Evolutionary conservation across 2,329 filamentous ascomycete species (phyloP).

Genomic region (Pseudomassariella vexata): DNA sequence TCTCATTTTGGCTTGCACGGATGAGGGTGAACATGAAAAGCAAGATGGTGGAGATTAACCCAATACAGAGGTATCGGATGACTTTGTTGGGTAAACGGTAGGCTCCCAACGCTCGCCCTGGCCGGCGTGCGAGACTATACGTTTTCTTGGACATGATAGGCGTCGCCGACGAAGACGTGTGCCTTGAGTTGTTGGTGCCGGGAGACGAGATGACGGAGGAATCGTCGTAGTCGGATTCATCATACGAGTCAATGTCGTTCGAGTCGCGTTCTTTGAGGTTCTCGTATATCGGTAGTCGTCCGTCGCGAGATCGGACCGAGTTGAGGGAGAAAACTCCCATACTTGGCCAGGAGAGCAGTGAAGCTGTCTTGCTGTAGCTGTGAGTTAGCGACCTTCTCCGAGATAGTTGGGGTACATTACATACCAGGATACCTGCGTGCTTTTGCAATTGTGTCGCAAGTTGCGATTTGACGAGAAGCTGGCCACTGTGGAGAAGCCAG

Average conservation of each 20-base stretch:
- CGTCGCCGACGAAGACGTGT: conserved; percentile 36
- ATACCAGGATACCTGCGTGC: no score
- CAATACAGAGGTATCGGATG: conserved; percentile 71
- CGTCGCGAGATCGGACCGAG: conserved; percentile 39
- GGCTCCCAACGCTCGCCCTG: conserved; percentile 30
- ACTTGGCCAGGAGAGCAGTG: no score
- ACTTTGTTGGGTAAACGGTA: conserved; percentile 68
- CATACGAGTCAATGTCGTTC: conserved; percentile 44
- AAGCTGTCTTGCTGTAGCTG: no score
- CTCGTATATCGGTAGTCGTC: conserved; percentile 47
- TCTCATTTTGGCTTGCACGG: conserved; percentile 66
- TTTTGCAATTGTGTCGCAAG: no score
- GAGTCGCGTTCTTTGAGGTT: conserved; percentile 47
- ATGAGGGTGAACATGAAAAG: conserved; percentile 74
- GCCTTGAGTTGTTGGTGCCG: conserved; percentile 49
- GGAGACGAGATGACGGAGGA: conserved; percentile 37
- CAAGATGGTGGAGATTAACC: conserved; percentile 61
- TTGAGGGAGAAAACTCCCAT: conserved; percentile 47
- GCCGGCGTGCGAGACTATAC: conserved; percentile 23
- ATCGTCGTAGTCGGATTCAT: conserved; percentile 32
- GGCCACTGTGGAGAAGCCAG: no score
- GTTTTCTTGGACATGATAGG: conserved; percentile 38
- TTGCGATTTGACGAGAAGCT: no score
- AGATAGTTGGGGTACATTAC: no score
- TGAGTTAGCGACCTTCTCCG: no score